Percentiles rank a stretch among this genome's conserved stretches.
These are phyloP conservation scores for Backusella morwellensis DNA, from an alignment of 192 early-diverging fungal species.

Conservation along the genomic window DNA sequence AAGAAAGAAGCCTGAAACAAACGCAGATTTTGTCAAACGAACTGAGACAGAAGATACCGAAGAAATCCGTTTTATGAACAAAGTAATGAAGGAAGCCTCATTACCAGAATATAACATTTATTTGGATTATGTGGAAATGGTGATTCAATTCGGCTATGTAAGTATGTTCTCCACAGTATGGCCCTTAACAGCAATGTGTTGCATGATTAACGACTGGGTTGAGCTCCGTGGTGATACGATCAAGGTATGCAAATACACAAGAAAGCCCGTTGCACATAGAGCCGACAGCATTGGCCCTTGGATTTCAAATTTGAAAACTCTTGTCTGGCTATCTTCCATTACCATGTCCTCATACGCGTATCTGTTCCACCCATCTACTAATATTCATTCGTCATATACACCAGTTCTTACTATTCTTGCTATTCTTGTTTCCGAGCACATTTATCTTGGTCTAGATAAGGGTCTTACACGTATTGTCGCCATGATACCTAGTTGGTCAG, in stretches of 20 bases:
- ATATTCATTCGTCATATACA: slow-evolving; percentile 30
- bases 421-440: slow-evolving; percentile 39
- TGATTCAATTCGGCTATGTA: slow-evolving; percentile 91
- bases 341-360: slow-evolving; percentile 57
- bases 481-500: slow-evolving; percentile 29
- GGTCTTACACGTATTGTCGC: slow-evolving; percentile 15
- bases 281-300: slow-evolving; percentile 39
- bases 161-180: slow-evolving; percentile 82
- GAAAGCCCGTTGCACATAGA: slow-evolving; percentile 36
- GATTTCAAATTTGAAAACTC: slow-evolving; percentile 36
- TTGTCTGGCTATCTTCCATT: slow-evolving; percentile 57
- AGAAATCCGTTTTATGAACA: slow-evolving; percentile 47
- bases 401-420: slow-evolving; percentile 28
- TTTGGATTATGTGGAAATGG: slow-evolving; percentile 91
- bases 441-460: slow-evolving; percentile 24
- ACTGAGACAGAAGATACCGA: slow-evolving; percentile 23
- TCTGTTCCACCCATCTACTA: slow-evolving; percentile 45
- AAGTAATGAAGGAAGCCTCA: slow-evolving; percentile 54
- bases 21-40: not conserved
- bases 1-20: slow-evolving; percentile 15
- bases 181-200: slow-evolving; percentile 81
- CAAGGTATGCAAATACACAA: slow-evolving; percentile 78
- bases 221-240: slow-evolving; percentile 90
- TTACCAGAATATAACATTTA: slow-evolving; percentile 81
- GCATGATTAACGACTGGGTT: slow-evolving; percentile 87